phyloP scores from a whole-genome alignment of 2,329 filamentous ascomycete species.

The Hypoxylon sp. region DNA sequence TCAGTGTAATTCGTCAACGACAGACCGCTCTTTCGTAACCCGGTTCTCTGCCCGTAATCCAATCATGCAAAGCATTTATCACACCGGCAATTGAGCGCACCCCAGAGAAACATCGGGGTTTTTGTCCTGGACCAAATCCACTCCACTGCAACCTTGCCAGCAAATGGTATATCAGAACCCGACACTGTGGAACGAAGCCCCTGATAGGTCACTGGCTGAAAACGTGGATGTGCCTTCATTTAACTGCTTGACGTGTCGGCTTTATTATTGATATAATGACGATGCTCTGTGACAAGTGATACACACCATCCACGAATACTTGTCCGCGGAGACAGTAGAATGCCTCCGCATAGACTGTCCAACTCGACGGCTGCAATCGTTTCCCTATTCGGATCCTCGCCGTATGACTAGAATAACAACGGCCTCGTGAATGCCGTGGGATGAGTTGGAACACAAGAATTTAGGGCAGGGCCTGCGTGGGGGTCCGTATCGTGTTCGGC shows the following conservation, averaged over 20 bases:
- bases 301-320: neutral
- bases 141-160: conserved; percentile 14
- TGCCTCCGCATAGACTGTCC: conserved; percentile 15
- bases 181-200: conserved; percentile 18
- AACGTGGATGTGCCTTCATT: conserved; percentile 29
- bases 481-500: conserved; percentile 6
- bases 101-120: conserved; percentile 14
- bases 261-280: conserved; percentile 8
- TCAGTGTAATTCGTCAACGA: conserved; percentile 15
- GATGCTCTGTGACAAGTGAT: conserved; percentile 1
- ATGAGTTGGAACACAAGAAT: conserved; percentile 4
- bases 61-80: conserved; percentile 21
- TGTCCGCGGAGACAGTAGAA: conserved; percentile 10
- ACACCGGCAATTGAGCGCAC: conserved; percentile 17
- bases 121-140: conserved; percentile 7
- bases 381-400: conserved; percentile 6
- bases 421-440: conserved; percentile 1
- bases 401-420: conserved; percentile 7
- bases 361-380: neutral
- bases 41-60: conserved; percentile 6
- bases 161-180: conserved; percentile 15
- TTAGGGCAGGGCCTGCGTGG: conserved; percentile 10
- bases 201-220: conserved; percentile 18
- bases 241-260: conserved; percentile 27
- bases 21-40: conserved; percentile 30